Conservation (phyloP, 2,329 filamentous ascomycete species). For the Aspergillus jensenii region DNA sequence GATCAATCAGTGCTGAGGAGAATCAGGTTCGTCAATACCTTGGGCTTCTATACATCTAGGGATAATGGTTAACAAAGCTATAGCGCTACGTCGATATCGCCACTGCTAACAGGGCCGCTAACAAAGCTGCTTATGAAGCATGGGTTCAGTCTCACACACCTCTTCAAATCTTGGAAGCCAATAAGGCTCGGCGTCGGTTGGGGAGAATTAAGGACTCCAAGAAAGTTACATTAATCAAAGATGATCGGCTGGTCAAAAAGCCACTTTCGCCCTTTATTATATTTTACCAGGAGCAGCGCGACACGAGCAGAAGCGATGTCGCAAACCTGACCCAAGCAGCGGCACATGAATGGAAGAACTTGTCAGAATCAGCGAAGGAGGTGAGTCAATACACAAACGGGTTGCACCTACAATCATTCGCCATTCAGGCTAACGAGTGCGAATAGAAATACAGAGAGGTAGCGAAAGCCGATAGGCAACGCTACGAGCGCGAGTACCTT, state of each 20-base stretch:
- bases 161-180: slow-evolving; percentile 59
- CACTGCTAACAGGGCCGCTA: slow-evolving; percentile 47
- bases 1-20: slow-evolving; percentile 19
- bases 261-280: slow-evolving; percentile 38
- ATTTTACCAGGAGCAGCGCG: slow-evolving; percentile 51
- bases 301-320: slow-evolving; percentile 49
- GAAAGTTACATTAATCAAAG: slow-evolving; percentile 41
- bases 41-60: background rate
- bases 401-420: background rate
- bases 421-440: slow-evolving; percentile 13
- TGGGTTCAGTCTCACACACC: slow-evolving; percentile 59
- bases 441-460: slow-evolving; percentile 30
- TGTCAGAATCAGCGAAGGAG: slow-evolving; percentile 36
- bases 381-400: slow-evolving; percentile 23
- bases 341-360: slow-evolving; percentile 25
- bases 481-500: slow-evolving; percentile 36
- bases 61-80: background rate
- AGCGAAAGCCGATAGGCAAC: slow-evolving; percentile 26
- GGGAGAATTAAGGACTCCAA: slow-evolving; percentile 20
- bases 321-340: slow-evolving; percentile 32
- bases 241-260: slow-evolving; percentile 55
- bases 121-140: slow-evolving; percentile 44
- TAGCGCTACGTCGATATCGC: slow-evolving; percentile 51
- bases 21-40: slow-evolving; percentile 21
- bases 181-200: slow-evolving; percentile 53